These are phyloP conservation scores for Orbilia brochopaga DNA, from an alignment of 2,329 filamentous ascomycete species.

Conservation along the genomic window DNA sequence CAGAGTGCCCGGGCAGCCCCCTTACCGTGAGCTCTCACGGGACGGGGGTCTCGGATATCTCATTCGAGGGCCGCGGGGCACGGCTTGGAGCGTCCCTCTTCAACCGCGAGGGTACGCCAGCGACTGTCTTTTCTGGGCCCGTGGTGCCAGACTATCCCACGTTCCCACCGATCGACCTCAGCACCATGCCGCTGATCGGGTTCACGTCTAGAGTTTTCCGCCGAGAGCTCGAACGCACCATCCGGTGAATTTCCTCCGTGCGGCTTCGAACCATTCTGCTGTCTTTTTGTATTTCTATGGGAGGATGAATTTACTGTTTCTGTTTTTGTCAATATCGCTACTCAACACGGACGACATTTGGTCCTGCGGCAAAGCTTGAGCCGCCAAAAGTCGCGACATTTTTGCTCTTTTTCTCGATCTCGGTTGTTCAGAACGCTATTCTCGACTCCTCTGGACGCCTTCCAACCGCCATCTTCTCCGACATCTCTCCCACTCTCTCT, in stretches of 20 bases:
- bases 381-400: too few species aligned
- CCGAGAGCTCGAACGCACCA: slow-evolving; percentile 9
- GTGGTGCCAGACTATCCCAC: slow-evolving; percentile 2
- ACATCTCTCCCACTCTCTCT: too few species aligned
- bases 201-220: slow-evolving; percentile 6
- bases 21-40: slow-evolving; percentile 3
- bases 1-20: not conserved
- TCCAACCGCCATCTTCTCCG: too few species aligned
- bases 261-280: too few species aligned
- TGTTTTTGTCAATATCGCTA: not conserved
- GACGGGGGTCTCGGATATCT: not conserved
- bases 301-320: too few species aligned
- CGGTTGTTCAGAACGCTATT: not conserved
- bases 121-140: not conserved
- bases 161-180: slow-evolving; percentile 7
- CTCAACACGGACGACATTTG: not conserved
- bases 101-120: not conserved
- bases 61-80: not conserved
- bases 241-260: slow-evolving; percentile 16
- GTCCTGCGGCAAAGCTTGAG: too few species aligned
- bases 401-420: slow-evolving; percentile 1
- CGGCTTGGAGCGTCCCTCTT: not conserved
- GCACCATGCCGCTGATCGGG: not conserved
- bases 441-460: too few species aligned
- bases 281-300: too few species aligned